phyloP scores from a whole-genome alignment of 371 early-diverging fungal species.

The Lichtheimia ramosa region DNA sequence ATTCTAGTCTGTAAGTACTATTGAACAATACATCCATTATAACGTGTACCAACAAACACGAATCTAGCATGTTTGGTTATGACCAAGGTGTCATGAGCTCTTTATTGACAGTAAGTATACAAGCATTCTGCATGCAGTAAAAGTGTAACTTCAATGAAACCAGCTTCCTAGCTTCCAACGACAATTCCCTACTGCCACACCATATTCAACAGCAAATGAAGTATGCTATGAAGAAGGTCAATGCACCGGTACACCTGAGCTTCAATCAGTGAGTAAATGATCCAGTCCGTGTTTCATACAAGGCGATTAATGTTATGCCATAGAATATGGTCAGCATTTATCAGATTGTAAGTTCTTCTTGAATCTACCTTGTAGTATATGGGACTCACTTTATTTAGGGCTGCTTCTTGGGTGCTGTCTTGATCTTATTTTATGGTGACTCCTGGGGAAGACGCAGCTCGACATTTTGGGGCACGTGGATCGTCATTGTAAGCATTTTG shows the following conservation, averaged over 20 bases:
- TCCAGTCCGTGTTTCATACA: too few relatives aligned
- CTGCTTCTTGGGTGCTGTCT: constrained; percentile 16
- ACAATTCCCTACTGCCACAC: constrained; percentile 15
- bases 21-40: too few relatives aligned
- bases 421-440: constrained; percentile 15
- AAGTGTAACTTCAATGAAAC: not conserved
- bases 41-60: too few relatives aligned
- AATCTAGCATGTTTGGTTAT: constrained; percentile 18
- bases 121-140: not conserved
- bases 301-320: too few relatives aligned
- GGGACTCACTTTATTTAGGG: constrained; percentile 4
- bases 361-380: not conserved
- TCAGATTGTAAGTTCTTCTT: constrained; percentile 10
- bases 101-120: constrained; percentile 10
- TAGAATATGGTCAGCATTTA: constrained; percentile 22
- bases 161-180: constrained; percentile 14
- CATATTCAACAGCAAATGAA: constrained; percentile 6
- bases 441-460: constrained; percentile 15
- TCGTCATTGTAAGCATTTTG: constrained; percentile 8
- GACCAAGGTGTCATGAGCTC: constrained; percentile 23
- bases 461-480: constrained; percentile 15
- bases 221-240: constrained; percentile 10
- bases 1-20: not conserved
- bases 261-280: constrained; percentile 11
- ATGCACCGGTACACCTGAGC: constrained; percentile 14